phyloP scores from a whole-genome alignment of 768 basidiomycete species.

The Lyophyllum decastes region DNA sequence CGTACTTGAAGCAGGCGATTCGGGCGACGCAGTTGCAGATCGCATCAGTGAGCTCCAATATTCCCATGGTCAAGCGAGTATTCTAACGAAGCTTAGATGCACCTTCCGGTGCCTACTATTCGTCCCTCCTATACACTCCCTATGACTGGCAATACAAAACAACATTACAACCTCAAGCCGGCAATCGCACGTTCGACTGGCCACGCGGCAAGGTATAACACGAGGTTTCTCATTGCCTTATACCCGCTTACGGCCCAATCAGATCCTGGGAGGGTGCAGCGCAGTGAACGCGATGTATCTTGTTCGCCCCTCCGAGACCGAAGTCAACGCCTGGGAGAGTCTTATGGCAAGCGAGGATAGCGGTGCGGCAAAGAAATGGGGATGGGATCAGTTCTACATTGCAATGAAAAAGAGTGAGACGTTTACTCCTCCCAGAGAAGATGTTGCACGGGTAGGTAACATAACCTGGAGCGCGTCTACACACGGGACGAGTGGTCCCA shows the following conservation, averaged over 20 bases:
- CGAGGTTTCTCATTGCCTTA: not conserved
- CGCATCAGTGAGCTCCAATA: conserved; percentile 28
- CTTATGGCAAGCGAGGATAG: conserved; percentile 33
- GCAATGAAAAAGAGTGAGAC: conserved; percentile 52
- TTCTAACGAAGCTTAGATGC: conserved; percentile 33
- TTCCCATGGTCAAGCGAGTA: not conserved
- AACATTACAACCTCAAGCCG: conserved; percentile 44
- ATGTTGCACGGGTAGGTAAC: conserved; percentile 25
- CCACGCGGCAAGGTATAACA: conserved; percentile 56
- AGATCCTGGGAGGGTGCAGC: conserved; percentile 67
- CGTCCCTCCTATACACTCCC: conserved; percentile 42
- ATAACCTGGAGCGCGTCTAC: conserved; percentile 41
- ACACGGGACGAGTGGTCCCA: conserved; percentile 50
- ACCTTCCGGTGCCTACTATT: conserved; percentile 53
- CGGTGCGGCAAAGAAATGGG: conserved; percentile 33
- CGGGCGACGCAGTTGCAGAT: conserved; percentile 21
- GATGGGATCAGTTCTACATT: conserved; percentile 40
- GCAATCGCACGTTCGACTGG: conserved; percentile 47
- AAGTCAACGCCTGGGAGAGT: conserved; percentile 42
- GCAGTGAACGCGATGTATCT: conserved; percentile 72
- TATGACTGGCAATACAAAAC: conserved; percentile 61
- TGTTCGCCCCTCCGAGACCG: conserved; percentile 50
- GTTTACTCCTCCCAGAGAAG: conserved; percentile 46
- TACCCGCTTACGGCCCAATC: not conserved
- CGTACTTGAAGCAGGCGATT: conserved; percentile 39